Base-by-base conservation (phyloP, 768 basidiomycete genomes). In the Collybiopsis luxurians region DNA sequence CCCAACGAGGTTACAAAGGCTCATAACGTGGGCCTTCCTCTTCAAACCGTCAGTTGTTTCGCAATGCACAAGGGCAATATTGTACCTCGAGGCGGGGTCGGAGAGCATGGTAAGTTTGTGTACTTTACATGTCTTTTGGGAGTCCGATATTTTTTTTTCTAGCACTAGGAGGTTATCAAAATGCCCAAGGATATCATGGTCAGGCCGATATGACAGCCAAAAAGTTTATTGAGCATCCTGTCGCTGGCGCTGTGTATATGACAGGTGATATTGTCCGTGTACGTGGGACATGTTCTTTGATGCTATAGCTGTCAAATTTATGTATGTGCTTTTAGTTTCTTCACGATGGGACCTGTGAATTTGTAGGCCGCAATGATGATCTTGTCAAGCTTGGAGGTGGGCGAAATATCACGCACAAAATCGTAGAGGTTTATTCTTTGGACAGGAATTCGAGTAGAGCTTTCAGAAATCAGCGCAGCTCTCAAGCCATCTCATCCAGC, bases 221-320 rank as follows among this genome's bases (percentile, higher is more conserved):
- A n/a, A 61, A 60, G 2, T 71, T 71, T 60, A 58, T 71, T 15
- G 45, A 62, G 6, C 68, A 68, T 46, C 71, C 70, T 10, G 50
- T 67, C 10, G 61, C 61, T 4, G 67, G 70, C 1, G 63, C 66
- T 28, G 53, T 71, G 3, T 71, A 71, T 63, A 62, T 63, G 60
- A 70, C 69, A 2, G 69, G 70, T 3, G 70, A 71, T n/a, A 62
- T 71, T 28, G 69, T 64, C 1, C 34, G 54, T 15, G 54, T 55
- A 31, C 26, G 54, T 47, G 5, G 6, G 24, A 23, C 15, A 28
- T 10, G 7, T 7, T 7, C 9, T 45, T 10, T 45, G 9, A 10
- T 10, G 43, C 9, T n/a, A 9, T 24, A 7, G 9, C 10, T 7
- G 23, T 7, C 19, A 9, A 19, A 9, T 17, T 10, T 7, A 21